Evolutionary conservation across 179 eudicot genomes (phyloP), one percentile per base, ranked within the genome.

Genomic region (Silene vulgaris): DNA sequence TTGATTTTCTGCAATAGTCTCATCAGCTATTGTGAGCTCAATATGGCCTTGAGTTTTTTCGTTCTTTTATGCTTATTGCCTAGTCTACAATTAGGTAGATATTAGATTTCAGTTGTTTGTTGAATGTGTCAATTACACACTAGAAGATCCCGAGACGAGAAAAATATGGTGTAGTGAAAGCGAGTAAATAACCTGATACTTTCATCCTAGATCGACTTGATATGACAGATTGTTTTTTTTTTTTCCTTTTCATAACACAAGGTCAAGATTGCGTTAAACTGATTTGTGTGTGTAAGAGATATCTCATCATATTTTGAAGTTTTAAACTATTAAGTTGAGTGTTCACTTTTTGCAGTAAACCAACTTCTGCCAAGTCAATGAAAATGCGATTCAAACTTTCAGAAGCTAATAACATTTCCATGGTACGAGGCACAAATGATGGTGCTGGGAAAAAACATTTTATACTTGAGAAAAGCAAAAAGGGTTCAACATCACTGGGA

Each of bases 331-430:
- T 28, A 29, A 37, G 43, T 71, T 21, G 19, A 71, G 64, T 45
- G 3, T 76, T 77, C 61, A 75, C 65, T 43, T 78, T 74, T 79
- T 84, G 75, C 89, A 89, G 93, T 74, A 84, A 74, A 69, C 68
- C 80, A 40, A 74, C 77, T 40, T 74, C 62, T 82, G 80, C 68
- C 64, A 82, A 76, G 52, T 60, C 78, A 74, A 37, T 48, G 35
- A 20, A 69, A 76, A 76, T 30, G 63, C 73, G 75, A 50, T 69
- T 72, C 81, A 83, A 75, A 75, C 81, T 62, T 69, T 76, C 78
- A 69, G 74, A 57, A 67, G 66, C 66, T 26, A 72, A 62, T 23
- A 72, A 69, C 77, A 71, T 48, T 80, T 85, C 81, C 69, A 74
- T 65, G 74, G 74, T 35, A 77, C 29, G 76, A 80, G 79, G 72